Evolutionary conservation across 106 monocot genomes (phyloP), one percentile per base, ranked within the genome.

Genomic region (Posidonia australis): DNA sequence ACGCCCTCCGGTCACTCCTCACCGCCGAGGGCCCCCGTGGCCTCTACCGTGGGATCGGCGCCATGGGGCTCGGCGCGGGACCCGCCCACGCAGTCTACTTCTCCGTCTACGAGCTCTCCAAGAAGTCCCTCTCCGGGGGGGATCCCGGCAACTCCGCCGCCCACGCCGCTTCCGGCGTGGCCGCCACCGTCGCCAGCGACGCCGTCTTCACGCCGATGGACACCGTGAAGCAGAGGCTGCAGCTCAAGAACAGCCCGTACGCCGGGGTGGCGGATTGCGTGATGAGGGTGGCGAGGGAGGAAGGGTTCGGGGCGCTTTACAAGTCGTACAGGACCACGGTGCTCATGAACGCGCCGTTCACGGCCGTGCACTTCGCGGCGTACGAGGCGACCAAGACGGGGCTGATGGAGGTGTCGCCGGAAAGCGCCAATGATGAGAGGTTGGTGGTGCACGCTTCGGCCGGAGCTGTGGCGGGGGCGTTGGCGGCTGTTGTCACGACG

Each of bases 181-280:
- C 86, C 20, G 94, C 94, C 4, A 94, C 94, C 1, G 76, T 90
- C 9, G 83, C 84, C 18, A 90, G 89, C 51, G 94, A 94, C 51
- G 86, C 94, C 0, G 94, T 94, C 61, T 74, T 94, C 58, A 94
- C 86, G n/a, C 94, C 94, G 19, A 84, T 94, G 82, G 94, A 94
- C 53, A 86, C 84, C 3, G 89, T 94, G 53, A 94, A 94, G 86
- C 94, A 94, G 82, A 57, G 94, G 69, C 55, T 94, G 75, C 94
- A 94, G 78, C 82, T 94, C 21, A 58, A 58, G 65, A 78, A 69
- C 44, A 94, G 86, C 31, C 94, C 94, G 6, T 94, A 94, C 62
- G 76, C 65, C 46, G 94, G 94, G 13, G 84, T 89, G 5, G 70
- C 23, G 13, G 89, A 94, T 58, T 94, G 94, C 71, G 68, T 86